These are phyloP conservation scores for Macrophomina tecta DNA, from an alignment of 2,329 filamentous ascomycete species.

Conservation along the genomic window DNA sequence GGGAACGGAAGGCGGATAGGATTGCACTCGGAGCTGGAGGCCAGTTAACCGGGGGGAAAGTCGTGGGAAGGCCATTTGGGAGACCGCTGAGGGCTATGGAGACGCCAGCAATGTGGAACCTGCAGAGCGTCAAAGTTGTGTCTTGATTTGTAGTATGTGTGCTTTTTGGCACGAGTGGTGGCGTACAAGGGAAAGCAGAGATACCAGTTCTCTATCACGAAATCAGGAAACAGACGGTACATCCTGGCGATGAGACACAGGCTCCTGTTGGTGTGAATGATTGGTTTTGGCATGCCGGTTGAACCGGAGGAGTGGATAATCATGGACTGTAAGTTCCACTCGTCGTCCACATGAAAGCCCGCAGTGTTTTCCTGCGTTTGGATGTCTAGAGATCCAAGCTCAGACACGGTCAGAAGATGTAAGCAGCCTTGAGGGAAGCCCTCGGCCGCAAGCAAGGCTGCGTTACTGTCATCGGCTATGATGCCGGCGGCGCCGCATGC, in stretches of 20 bases:
- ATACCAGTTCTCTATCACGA: slow-evolving; percentile 42
- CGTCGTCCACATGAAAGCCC: slow-evolving; percentile 35
- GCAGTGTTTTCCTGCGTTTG: neutral
- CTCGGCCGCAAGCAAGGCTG: neutral
- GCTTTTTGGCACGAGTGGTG: too few relatives aligned
- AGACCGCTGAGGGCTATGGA: slow-evolving; percentile 39
- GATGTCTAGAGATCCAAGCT: neutral
- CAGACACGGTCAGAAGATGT: neutral
- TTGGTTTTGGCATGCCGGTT: slow-evolving; percentile 68
- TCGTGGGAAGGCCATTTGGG: slow-evolving; percentile 40
- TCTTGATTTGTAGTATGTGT: too few relatives aligned
- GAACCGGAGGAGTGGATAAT: slow-evolving; percentile 62
- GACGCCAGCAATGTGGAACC: slow-evolving; percentile 36
- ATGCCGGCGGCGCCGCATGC: slow-evolving; percentile 36
- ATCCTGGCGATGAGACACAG: slow-evolving; percentile 44
- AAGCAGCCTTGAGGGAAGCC: neutral
- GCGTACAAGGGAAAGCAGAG: slow-evolving; percentile 39
- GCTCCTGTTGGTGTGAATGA: slow-evolving; percentile 41
- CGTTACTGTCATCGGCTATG: slow-evolving; percentile 38
- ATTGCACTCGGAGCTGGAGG: slow-evolving; percentile 38
- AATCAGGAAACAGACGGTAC: slow-evolving; percentile 42
- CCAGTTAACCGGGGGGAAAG: slow-evolving; percentile 40
- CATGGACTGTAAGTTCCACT: slow-evolving; percentile 43
- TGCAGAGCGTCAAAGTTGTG: neutral
- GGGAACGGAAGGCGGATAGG: slow-evolving; percentile 29